Conservation (phyloP, 495 filamentous ascomycete genomes). For the Penicillium diatomitis region DNA sequence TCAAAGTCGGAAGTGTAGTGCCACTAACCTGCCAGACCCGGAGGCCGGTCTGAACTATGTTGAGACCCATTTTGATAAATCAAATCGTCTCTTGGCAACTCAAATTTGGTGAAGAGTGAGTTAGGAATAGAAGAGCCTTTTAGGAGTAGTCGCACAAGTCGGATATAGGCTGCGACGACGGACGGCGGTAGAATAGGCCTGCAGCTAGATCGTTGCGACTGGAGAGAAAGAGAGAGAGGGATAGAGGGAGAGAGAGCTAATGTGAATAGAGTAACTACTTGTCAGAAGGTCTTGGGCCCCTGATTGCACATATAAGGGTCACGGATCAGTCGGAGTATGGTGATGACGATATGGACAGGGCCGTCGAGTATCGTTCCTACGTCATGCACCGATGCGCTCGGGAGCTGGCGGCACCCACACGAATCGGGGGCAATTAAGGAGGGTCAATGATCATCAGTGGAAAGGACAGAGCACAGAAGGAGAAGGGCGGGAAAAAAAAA, state of each 20-base stretch:
- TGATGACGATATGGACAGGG: slow-evolving; percentile 26
- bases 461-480: no score
- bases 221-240: not conserved
- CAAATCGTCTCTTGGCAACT: not conserved
- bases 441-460: slow-evolving; percentile 9
- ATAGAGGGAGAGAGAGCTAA: slow-evolving; percentile 3
- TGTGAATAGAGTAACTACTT: not conserved
- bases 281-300: slow-evolving; percentile 1
- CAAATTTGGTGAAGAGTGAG: no score
- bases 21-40: slow-evolving; percentile 30
- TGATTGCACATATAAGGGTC: slow-evolving; percentile 14
- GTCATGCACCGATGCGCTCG: slow-evolving; percentile 27
- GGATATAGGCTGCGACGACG: no score
- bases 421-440: not conserved
- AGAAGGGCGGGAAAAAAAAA: no score
- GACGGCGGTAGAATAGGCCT: no score
- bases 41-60: slow-evolving; percentile 26
- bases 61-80: slow-evolving; percentile 20
- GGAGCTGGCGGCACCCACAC: slow-evolving; percentile 10
- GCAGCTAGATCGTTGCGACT: not conserved
- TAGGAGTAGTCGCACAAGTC: no score
- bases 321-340: slow-evolving; percentile 25
- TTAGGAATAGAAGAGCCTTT: no score
- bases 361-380: slow-evolving; percentile 16
- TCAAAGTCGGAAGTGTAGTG: no score